Evolutionary conservation across 129 eudicot genomes (phyloP).

Genomic region (Sambucus nigra): DNA sequence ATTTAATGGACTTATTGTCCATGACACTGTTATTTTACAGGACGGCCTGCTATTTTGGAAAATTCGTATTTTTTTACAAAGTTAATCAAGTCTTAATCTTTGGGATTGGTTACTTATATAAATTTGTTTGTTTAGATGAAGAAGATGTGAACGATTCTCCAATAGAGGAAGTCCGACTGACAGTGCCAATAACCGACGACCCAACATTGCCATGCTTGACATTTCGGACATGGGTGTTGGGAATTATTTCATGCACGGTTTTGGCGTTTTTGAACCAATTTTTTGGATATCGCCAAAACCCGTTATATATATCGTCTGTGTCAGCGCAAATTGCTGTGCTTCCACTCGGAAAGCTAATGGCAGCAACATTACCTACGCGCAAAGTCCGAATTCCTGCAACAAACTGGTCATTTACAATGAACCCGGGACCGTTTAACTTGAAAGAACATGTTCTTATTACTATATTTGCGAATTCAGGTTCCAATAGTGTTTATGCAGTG

Average conservation of each 20-base stretch:
- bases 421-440: constrained; percentile 81
- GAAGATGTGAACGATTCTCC: constrained; percentile 69
- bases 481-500: constrained; percentile 45
- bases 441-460: constrained; percentile 85
- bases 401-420: constrained; percentile 59
- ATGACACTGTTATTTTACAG: too few species aligned
- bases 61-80: too few species aligned
- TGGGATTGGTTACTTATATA: too few species aligned
- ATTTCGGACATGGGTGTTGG: constrained; percentile 71
- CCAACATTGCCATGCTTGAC: constrained; percentile 74
- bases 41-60: too few species aligned
- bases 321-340: constrained; percentile 69
- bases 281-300: constrained; percentile 62
- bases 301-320: constrained; percentile 46
- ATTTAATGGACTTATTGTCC: too few species aligned
- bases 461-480: constrained; percentile 69
- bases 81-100: too few species aligned
- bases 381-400: constrained; percentile 20
- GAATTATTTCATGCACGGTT: constrained; percentile 50
- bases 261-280: constrained; percentile 71
- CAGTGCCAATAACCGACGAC: constrained; percentile 72
- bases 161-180: constrained; percentile 70
- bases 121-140: too few species aligned
- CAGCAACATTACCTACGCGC: constrained; percentile 42
- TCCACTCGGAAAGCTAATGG: constrained; percentile 72